phyloP scores from a whole-genome alignment of 2,329 filamentous ascomycete species.

The Colletotrichum aenigma region DNA sequence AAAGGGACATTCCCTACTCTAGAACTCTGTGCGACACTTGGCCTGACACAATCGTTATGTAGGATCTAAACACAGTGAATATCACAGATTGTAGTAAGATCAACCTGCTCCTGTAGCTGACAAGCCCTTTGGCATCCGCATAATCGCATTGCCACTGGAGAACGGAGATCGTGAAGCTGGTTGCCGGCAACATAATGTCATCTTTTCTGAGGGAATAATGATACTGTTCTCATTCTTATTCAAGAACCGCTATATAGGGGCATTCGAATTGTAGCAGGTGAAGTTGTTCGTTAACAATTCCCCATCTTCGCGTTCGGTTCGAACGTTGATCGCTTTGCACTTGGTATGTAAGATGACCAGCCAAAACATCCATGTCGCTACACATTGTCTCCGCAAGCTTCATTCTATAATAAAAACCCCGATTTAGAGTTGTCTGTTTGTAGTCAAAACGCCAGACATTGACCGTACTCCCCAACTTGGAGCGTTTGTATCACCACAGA shows the following conservation, averaged over 20 bases:
- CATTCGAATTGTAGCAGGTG: not conserved
- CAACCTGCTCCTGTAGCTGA: not conserved
- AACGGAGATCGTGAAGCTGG: not conserved
- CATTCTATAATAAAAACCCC: no score
- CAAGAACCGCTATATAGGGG: rapidly evolving
- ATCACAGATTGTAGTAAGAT: not conserved
- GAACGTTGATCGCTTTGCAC: not conserved
- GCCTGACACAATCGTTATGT: not conserved
- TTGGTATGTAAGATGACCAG: not conserved
- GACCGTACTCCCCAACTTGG: not conserved
- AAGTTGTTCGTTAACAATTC: not conserved
- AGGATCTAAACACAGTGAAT: not conserved
- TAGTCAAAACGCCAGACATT: no score
- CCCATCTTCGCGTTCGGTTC: not conserved
- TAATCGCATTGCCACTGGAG: no score
- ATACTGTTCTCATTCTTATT: rapidly evolving
- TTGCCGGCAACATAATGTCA: no score
- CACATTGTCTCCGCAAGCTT: no score
- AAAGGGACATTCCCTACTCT: not conserved
- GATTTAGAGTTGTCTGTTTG: no score
- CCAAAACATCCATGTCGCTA: not conserved
- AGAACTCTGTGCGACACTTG: not conserved
- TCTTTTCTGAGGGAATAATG: not conserved
- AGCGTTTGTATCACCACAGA: not conserved
- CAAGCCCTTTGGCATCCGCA: no score